Percentiles rank a stretch among this genome's conserved stretches.
phyloP scores from a whole-genome alignment of 1,139 yeast species.

The Nakaseomyces delphensis region DNA sequence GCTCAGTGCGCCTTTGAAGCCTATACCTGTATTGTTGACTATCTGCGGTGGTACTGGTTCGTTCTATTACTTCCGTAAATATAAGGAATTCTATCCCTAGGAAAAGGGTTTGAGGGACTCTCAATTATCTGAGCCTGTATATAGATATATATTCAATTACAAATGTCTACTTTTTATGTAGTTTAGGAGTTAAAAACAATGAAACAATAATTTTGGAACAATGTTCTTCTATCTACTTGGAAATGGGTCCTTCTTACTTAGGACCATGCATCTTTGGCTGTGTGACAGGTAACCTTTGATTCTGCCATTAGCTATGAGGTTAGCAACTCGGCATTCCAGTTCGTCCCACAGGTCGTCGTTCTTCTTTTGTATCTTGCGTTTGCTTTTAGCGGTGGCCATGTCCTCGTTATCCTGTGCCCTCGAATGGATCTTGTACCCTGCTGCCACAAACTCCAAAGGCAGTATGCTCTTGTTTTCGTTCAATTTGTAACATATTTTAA shows the following conservation, averaged over 20 bases:
- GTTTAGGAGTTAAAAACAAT: too few species aligned
- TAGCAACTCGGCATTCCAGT: constrained; percentile 66
- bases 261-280: constrained; percentile 60
- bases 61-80: constrained; percentile 63
- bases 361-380: constrained; percentile 9
- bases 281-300: constrained; percentile 83
- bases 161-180: too few species aligned
- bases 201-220: too few species aligned
- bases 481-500: constrained; percentile 39
- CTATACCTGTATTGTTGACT: constrained; percentile 63
- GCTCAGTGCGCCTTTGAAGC: constrained; percentile 52
- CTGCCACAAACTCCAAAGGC: constrained; percentile 17
- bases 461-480: constrained; percentile 15
- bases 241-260: constrained; percentile 69
- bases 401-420: constrained; percentile 2
- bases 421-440: constrained; percentile 5
- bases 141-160: background rate
- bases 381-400: constrained; percentile 11
- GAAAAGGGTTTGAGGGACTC: background rate
- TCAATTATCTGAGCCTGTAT: background rate
- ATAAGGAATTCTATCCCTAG: constrained; percentile 51
- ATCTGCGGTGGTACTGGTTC: constrained; percentile 58
- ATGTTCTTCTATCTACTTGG: constrained; percentile 34
- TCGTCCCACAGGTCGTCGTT: constrained; percentile 36
- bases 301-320: constrained; percentile 50